phyloP scores from a whole-genome alignment of 257 asterid species.

The Solanum neorickii region DNA sequence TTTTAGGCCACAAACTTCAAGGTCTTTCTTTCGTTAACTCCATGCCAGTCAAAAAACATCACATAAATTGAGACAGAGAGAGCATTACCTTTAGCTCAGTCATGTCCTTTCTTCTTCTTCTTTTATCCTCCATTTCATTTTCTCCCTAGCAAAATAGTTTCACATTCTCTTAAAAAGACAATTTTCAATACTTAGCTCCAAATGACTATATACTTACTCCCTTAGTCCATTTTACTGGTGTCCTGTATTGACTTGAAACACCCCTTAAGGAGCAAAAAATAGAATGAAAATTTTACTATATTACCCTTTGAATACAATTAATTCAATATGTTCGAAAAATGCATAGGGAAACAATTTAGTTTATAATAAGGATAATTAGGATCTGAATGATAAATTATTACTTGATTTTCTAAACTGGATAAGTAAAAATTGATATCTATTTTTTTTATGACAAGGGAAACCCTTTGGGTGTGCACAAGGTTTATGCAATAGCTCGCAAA shows the following conservation, averaged over 20 bases:
- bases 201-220: background rate
- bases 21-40: background rate
- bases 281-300: background rate
- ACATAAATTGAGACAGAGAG: background rate
- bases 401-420: background rate
- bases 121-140: slow-evolving; percentile 8
- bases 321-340: background rate
- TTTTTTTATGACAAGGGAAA: background rate
- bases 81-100: background rate
- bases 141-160: background rate
- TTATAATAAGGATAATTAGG: background rate
- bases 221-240: background rate
- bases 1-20: background rate
- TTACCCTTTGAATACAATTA: background rate
- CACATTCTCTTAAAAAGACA: background rate
- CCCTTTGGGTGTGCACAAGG: too few relatives aligned
- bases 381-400: background rate
- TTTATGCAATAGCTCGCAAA: too few relatives aligned
- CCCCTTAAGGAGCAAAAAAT: background rate
- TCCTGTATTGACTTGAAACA: background rate
- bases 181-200: background rate
- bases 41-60: background rate
- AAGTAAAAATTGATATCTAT: background rate
- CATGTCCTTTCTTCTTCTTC: background rate
- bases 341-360: background rate